These are phyloP conservation scores for Scutellaria galericulata DNA, from an alignment of 257 asterid genomes.

Conservation along the genomic window DNA sequence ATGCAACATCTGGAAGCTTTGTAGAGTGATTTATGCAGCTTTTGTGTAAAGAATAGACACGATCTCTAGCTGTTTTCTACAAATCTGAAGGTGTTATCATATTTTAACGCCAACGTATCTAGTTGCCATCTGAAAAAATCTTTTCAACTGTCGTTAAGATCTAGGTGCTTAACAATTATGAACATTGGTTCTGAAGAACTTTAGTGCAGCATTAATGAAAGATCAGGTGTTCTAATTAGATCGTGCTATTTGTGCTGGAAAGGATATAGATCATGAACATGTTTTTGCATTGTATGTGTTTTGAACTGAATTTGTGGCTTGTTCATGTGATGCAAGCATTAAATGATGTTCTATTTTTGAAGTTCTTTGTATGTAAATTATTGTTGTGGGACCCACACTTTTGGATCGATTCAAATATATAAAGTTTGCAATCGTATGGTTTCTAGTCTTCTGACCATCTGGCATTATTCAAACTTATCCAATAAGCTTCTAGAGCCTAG, in stretches of 20 bases:
- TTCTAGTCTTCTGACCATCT: not conserved
- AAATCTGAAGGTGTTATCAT: conserved; percentile 3
- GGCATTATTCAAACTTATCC: conserved; percentile 4
- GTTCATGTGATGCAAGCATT: conserved; percentile 6
- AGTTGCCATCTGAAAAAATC: conserved; percentile 4
- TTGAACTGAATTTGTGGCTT: conserved; percentile 10
- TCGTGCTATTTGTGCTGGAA: conserved; percentile 20
- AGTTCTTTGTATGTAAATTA: conserved; percentile 26
- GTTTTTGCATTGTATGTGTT: conserved; percentile 1
- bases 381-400: conserved; percentile 30
- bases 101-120: conserved; percentile 7
- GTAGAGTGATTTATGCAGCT: conserved; percentile 23
- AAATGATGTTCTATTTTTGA: conserved; percentile 21
- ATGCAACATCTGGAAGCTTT: conserved; percentile 10
- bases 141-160: conserved; percentile 12
- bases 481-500: not conserved
- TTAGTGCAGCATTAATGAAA: not conserved
- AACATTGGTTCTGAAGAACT: conserved; percentile 1
- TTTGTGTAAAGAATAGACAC: conserved; percentile 1
- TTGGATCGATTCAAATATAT: conserved; percentile 8
- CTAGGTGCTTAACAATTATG: not conserved
- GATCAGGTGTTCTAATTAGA: not conserved
- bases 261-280: not conserved
- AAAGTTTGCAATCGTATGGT: not conserved
- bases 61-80: conserved; percentile 1